Percentiles rank a stretch among this genome's conserved stretches.
These are phyloP conservation scores for Mikania micrantha DNA, from an alignment of 129 eudicot genomes.

Conservation along the genomic window DNA sequence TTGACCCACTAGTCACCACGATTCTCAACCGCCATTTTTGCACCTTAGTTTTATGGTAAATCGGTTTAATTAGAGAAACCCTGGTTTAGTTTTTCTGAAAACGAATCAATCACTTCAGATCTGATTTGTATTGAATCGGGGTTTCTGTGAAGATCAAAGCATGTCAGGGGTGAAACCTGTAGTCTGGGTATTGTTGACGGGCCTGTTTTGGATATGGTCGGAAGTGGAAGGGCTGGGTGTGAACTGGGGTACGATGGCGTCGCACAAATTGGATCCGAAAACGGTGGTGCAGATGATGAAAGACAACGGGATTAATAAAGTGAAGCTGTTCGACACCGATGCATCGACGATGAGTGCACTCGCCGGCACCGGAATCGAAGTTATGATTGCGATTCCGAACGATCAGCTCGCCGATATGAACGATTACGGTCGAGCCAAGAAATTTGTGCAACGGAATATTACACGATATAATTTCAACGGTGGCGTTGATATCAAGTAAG, in stretches of 20 bases:
- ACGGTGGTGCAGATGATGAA: constrained; percentile 72
- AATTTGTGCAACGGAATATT: constrained; percentile 53
- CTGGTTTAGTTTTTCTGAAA: not conserved
- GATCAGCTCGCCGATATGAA: constrained; percentile 62
- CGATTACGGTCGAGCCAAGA: constrained; percentile 59
- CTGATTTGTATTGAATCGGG: not conserved
- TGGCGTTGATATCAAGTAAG: constrained; percentile 22
- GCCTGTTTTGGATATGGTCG: constrained; percentile 1
- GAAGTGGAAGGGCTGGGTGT: constrained; percentile 67
- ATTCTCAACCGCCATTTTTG: constrained; percentile 12
- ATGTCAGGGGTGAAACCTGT: constrained; percentile 16
- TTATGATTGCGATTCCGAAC: constrained; percentile 94
- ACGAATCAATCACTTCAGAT: not conserved
- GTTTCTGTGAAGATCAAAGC: not conserved
- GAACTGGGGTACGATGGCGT: constrained; percentile 94
- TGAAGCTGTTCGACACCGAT: constrained; percentile 82
- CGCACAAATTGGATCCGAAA: constrained; percentile 66
- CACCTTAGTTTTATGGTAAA: not conserved
- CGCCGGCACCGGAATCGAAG: constrained; percentile 70
- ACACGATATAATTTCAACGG: not conserved
- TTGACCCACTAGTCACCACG: too few relatives aligned
- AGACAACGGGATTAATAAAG: constrained; percentile 75
- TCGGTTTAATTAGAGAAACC: not conserved
- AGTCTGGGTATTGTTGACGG: constrained; percentile 9
- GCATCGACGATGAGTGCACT: constrained; percentile 69